Base-by-base conservation (phyloP, 495 filamentous ascomycete species). In the Xylaria intraflava region DNA sequence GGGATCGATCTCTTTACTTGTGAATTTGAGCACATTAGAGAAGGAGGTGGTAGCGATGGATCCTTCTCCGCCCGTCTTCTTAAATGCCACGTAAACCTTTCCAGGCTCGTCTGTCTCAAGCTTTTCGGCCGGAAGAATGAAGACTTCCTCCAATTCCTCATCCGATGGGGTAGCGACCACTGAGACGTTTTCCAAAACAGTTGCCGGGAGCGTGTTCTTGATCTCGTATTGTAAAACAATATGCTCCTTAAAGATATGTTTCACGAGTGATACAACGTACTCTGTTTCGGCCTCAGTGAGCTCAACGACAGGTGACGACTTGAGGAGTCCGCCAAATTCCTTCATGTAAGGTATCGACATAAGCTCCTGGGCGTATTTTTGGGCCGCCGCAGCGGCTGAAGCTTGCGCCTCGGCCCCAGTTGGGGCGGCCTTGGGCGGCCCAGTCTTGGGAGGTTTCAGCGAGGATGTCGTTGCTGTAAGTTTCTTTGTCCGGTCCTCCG, bases 181-280 rank as follows among this genome's bases (percentile, higher is more conserved):
- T 6, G 89, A 89, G 31, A 96, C 90, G 45, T 96, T 90, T 61
- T 93, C 85, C 35, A 99, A 75, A 42, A 97, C 80, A 40, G 88
- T 92, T 51, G 90, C 89, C 2, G 87, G 83, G 14, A 99, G 81
- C 3, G 94, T 99, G 73, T 99, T 99, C 76, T 96, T 96, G 68
- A 99, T 83, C 62, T 96, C 89, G 71, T 95, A 97, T 68, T 99
- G 94, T 46, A 99, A 72, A 12, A 99, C 94, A 57, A 97, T 79
- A 62, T 97, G 87, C 65, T 95, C 88, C 69, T 91, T 92, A 83
- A 95, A 97, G 62, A 97, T 86, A 61, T 99, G 94, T 74, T 97
- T 99, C 70, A 96, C 79, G 9, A 89, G 88, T 16, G 79, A 79
- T 35, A 97, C 94, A 42, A 96, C 90, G 60, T 99, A 99, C 72